Evolutionary conservation across 495 filamentous ascomycete genomes (phyloP).

Genomic region (Penicillium lagena): DNA sequence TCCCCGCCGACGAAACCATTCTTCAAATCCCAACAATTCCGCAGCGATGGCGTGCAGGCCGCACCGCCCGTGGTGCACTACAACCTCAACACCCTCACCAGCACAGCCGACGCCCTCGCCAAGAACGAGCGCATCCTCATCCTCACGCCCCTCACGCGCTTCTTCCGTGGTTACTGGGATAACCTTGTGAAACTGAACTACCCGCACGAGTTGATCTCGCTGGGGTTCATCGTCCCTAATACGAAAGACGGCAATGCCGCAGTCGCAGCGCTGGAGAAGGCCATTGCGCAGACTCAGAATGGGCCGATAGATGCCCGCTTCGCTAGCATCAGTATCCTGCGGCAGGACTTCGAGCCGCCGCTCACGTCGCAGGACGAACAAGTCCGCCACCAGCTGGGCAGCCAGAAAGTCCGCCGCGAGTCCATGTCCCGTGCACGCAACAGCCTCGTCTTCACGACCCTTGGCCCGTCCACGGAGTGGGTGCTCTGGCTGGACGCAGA

Average conservation of each 20-base stretch:
- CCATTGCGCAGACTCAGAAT: conserved; percentile 75
- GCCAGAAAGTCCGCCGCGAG: conserved; percentile 79
- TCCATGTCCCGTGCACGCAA: conserved; percentile 93
- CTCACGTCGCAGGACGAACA: conserved; percentile 74
- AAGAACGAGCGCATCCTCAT: conserved; percentile 86
- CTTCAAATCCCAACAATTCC: conserved; percentile 52
- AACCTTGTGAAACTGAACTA: conserved; percentile 81
- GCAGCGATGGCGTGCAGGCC: conserved; percentile 47
- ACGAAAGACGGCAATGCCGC: conserved; percentile 82
- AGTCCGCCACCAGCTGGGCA: conserved; percentile 81
- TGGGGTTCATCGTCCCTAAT: conserved; percentile 96
- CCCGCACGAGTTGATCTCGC: conserved; percentile 86
- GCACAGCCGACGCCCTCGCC: conserved; percentile 60
- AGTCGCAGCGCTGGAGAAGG: conserved; percentile 71
- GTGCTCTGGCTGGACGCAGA: conserved; percentile 95
- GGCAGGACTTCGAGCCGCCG: conserved; percentile 90
- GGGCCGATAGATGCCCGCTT: conserved; percentile 78
- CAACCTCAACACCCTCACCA: conserved; percentile 88
- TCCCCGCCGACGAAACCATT: conserved; percentile 84
- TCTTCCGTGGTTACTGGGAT: conserved; percentile 93
- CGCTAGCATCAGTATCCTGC: conserved; percentile 83
- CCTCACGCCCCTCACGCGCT: conserved; percentile 85
- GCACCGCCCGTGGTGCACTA: conserved; percentile 92
- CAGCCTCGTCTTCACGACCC: conserved; percentile 90
- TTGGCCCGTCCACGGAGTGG: conserved; percentile 91